Base-by-base conservation (phyloP, 139 green algal species). In the Nannochloris sp. region DNA sequence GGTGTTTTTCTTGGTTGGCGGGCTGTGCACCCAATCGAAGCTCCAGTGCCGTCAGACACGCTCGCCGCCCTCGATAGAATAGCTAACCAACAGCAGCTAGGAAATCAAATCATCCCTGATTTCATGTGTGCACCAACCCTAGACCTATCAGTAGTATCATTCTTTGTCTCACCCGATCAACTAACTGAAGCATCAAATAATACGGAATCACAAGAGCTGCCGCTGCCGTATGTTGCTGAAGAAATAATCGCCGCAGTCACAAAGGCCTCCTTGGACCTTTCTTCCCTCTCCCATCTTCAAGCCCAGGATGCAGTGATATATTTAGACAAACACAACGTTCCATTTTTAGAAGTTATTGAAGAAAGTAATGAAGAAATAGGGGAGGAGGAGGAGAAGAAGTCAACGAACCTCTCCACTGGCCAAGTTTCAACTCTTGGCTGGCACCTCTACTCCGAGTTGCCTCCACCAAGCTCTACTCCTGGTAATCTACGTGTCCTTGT, bases 1-100 rank as follows among this genome's bases (percentile, higher is more conserved):
- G 64, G 64, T 44, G 34, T 60, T 1, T 56, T 25, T 4, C 64
- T 65, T 1, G 64, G 42, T 13, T 61, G 37, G 23, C 32, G 25
- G 10, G 64, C 64, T 2, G 6, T 64, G 4, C 3, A 6, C 14
- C 25, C 57, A 5, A 31, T 27, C 14, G 55, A 56, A 2, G 14
- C 30, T 4, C 19, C 34, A 3, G 32, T 71, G 51, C 64, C 53
- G 1, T 1, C n/a, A n/a, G n/a, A n/a, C n/a, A n/a, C n/a, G n/a
- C n/a, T 15, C 24, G 4, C 2, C 3, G 24, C 60, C 4, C 24
- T 29, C 23, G 23, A 32, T 29, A 23, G 30, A 19, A 14, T 64
- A 13, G n/a, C n/a, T 2, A 31, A 42, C 1, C 24, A 23, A 24
- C 47, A 48, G 3, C 3, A n/a, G n/a, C n/a, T n/a, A n/a, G n/a